Conservation (phyloP, 2,329 filamentous ascomycete genomes). For the Atkinsonella hypoxylon region DNA sequence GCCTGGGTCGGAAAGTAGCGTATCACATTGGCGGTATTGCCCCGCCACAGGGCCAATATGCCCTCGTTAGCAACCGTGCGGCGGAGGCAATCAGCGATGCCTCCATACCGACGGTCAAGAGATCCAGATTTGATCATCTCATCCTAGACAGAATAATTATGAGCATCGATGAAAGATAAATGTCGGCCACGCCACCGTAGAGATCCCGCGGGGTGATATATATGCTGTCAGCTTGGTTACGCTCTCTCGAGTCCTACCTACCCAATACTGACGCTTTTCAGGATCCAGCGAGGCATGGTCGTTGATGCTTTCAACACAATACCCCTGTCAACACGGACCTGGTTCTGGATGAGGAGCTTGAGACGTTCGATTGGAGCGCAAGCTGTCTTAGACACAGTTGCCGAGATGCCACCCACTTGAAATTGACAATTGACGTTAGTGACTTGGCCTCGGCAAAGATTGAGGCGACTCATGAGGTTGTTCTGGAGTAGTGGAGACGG, state of each 20-base stretch:
- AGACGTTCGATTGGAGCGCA: constrained; percentile 99
- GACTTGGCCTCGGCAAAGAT: background rate
- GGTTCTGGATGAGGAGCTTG: constrained; percentile 99
- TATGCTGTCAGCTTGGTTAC: background rate
- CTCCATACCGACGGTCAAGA: constrained; percentile 93
- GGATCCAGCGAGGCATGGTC: background rate
- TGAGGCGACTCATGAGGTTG: background rate
- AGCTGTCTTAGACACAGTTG: constrained; percentile 99
- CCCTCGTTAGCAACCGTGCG: constrained; percentile 85
- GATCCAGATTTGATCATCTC: constrained; percentile 98
- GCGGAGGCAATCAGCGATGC: constrained; percentile 90
- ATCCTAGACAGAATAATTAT: constrained; percentile 45
- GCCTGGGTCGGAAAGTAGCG: constrained; percentile 99
- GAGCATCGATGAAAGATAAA: background rate
- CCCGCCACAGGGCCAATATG: constrained; percentile 92
- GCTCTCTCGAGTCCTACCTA: background rate
- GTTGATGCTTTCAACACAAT: background rate
- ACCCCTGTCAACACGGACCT: constrained; percentile 24
- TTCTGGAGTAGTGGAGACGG: constrained; percentile 36
- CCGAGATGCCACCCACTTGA: constrained; percentile 98
- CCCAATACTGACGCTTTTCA: background rate
- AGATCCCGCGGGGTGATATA: background rate
- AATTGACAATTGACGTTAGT: constrained; percentile 26
- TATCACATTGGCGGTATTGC: constrained; percentile 99
- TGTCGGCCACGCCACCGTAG: background rate